Evolutionary conservation across 108 stramenopile species (phyloP), one percentile per base, ranked within the genome.

Genomic region (Chaetoceros tenuissimus): DNA sequence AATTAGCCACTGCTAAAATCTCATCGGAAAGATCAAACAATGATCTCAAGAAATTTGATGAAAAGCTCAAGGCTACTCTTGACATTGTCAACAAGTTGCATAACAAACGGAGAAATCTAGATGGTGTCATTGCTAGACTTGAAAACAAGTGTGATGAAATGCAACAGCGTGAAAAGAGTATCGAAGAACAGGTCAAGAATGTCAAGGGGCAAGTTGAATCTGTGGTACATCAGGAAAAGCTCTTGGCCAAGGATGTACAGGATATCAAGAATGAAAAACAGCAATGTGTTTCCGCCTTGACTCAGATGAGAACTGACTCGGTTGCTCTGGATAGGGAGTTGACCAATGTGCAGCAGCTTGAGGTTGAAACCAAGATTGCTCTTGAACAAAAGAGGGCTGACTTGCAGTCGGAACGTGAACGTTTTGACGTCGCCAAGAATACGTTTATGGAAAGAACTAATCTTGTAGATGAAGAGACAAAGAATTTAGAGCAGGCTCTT

Each of bases 1-100:
- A 80, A 46, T 64, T 88, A 13, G 74, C 78, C 13, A 59, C 70
- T 24, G 68, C 73, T 21, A 59, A 63, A 31, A 64, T 72, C n/a
- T 49, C 28, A 3, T 61, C 56, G 2, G 76, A 72, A 26, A 60
- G 59, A 27, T 60, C 69, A 17, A 69, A 73, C 1, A 71, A 70
- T 46, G 72, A 68, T 19, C 64, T 74, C 24, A 74, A 77, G 52
- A 67, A 67, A 5, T 80, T 88, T 43, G 81, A 83, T 51, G 50
- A 53, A 44, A 75, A 67, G 45, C 59, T 88, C 52, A 77, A 80
- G 49, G 56, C 66, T 34, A 79, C 74, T 10, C 45, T 88, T 48
- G 62, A 60, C 28, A 59, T 67, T 0, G 77, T 77, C n/a, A 65
- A 67, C 18, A 47, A 72, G 0, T 59, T 80, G 31, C 50, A 53